Percentiles rank a stretch among this genome's conserved stretches.
phyloP scores from a whole-genome alignment of 495 filamentous ascomycete genomes.

The Penicillium bialowiezense region DNA sequence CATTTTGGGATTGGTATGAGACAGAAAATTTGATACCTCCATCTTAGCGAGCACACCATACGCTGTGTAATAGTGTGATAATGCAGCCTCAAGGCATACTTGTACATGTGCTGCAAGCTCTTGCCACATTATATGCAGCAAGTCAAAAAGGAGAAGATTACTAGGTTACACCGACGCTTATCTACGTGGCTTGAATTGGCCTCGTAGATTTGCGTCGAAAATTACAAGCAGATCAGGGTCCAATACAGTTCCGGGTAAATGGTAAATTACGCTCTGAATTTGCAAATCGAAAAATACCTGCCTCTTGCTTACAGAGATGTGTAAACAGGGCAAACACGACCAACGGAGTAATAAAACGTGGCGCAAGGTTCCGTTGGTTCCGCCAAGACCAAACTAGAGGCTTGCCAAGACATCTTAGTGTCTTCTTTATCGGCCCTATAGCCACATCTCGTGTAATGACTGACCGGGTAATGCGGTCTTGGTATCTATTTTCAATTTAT shows the following conservation, averaged over 20 bases:
- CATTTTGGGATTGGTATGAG: background rate
- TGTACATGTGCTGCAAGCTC: too few relatives aligned
- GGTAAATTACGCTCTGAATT: background rate
- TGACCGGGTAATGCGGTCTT: background rate
- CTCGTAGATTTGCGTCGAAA: too few relatives aligned
- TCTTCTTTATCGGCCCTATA: constrained; percentile 17
- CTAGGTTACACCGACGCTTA: background rate
- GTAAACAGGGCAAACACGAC: too few relatives aligned
- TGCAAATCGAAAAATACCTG: background rate
- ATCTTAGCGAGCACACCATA: too few relatives aligned
- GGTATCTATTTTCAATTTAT: background rate
- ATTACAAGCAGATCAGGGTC: background rate
- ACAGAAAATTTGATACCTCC: background rate
- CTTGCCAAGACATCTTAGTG: background rate
- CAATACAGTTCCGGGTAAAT: background rate
- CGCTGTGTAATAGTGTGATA: too few relatives aligned
- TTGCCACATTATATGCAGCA: too few relatives aligned
- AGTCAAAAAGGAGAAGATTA: background rate
- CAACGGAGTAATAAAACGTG: background rate
- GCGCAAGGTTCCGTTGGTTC: background rate
- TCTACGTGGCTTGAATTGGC: background rate
- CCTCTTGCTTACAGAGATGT: too few relatives aligned
- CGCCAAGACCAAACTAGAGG: constrained; percentile 6
- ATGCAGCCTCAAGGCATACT: too few relatives aligned
- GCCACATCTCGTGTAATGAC: background rate